These are phyloP conservation scores for Aspergillus aculeatinus DNA, from an alignment of 2,329 filamentous ascomycete genomes.

Conservation along the genomic window DNA sequence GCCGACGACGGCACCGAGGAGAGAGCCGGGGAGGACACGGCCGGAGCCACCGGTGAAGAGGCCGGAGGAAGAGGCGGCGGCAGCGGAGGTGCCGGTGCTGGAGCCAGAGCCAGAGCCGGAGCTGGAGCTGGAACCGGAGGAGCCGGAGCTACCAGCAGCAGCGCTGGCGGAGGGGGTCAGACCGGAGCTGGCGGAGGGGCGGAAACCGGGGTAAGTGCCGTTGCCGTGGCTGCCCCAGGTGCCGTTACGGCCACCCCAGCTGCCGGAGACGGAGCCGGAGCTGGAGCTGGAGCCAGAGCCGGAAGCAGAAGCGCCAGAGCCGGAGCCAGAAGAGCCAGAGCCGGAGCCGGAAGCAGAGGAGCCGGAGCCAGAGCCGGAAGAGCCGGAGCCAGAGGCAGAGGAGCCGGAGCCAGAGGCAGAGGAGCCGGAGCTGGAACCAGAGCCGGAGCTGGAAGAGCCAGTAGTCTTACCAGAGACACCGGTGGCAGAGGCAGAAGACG, in stretches of 20 bases:
- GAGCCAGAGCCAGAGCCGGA: slow-evolving; percentile 9
- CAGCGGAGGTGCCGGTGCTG: slow-evolving; percentile 15
- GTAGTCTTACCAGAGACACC: not conserved
- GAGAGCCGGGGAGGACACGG: slow-evolving; percentile 16
- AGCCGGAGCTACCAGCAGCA: not conserved
- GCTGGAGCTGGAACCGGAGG: slow-evolving; percentile 12
- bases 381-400: slow-evolving; percentile 10
- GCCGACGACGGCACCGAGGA: slow-evolving; percentile 16
- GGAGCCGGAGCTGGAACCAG: slow-evolving; percentile 11
- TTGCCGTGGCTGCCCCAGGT: slow-evolving; percentile 12
- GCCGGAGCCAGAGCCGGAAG: slow-evolving; percentile 23
- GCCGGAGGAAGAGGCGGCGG: slow-evolving; percentile 6
- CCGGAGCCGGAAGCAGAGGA: not conserved
- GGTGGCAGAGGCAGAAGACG: slow-evolving; percentile 1
- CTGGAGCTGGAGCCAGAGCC: slow-evolving; percentile 26
- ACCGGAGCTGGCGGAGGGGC: slow-evolving; percentile 1
- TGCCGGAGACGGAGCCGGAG: slow-evolving; percentile 7
- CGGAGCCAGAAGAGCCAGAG: not conserved
- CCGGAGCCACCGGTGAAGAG: slow-evolving; percentile 14
- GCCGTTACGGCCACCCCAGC: slow-evolving; percentile 8
- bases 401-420: slow-evolving; percentile 16
- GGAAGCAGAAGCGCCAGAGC: slow-evolving; percentile 19
- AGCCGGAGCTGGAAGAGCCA: slow-evolving; percentile 2
- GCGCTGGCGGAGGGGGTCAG: slow-evolving; percentile 2
- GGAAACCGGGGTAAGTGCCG: not conserved